Evolutionary conservation across 2,329 filamentous ascomycete species (phyloP).

Genomic region (Celoporthe dispersa): DNA sequence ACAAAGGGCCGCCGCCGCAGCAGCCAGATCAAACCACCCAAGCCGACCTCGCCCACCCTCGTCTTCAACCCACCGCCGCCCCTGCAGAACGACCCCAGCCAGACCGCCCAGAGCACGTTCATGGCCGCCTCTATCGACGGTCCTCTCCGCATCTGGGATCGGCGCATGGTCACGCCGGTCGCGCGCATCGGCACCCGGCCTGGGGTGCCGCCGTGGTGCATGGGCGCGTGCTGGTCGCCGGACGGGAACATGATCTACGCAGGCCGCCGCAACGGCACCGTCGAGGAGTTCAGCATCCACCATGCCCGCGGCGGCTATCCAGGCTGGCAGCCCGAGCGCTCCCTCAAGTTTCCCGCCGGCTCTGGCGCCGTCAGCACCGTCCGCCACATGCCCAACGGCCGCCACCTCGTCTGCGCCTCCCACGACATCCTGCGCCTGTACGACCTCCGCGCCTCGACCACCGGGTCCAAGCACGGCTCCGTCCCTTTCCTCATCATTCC

Average conservation of each 20-base stretch:
- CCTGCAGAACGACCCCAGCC: conserved; percentile 55
- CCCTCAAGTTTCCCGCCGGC: conserved; percentile 85
- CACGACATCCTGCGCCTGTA: conserved; percentile 94
- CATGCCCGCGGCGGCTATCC: conserved; percentile 61
- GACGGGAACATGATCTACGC: conserved; percentile 96
- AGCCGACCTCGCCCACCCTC: conserved; percentile 40
- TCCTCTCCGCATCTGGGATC: conserved; percentile 90
- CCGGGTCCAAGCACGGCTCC: conserved; percentile 73
- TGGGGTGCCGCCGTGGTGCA: conserved; percentile 92
- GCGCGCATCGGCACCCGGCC: conserved; percentile 77
- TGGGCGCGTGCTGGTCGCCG: conserved; percentile 94
- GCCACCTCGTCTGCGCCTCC: conserved; percentile 82
- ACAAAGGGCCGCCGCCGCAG: conserved; percentile 18
- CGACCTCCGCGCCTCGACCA: conserved; percentile 72
- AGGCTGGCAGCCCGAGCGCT: conserved; percentile 70
- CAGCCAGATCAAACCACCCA: conserved; percentile 24
- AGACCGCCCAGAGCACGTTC: conserved; percentile 78
- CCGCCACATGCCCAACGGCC: conserved; percentile 87
- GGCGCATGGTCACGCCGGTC: conserved; percentile 74
- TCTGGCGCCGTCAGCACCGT: conserved; percentile 90
- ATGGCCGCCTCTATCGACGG: conserved; percentile 88
- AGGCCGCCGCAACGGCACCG: conserved; percentile 85
- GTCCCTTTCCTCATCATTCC: conserved; percentile 97
- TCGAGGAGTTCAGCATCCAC: conserved; percentile 91
- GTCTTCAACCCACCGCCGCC: conserved; percentile 43